Conservation (phyloP, 306 rosid species). For the Quercus parvula region DNA sequence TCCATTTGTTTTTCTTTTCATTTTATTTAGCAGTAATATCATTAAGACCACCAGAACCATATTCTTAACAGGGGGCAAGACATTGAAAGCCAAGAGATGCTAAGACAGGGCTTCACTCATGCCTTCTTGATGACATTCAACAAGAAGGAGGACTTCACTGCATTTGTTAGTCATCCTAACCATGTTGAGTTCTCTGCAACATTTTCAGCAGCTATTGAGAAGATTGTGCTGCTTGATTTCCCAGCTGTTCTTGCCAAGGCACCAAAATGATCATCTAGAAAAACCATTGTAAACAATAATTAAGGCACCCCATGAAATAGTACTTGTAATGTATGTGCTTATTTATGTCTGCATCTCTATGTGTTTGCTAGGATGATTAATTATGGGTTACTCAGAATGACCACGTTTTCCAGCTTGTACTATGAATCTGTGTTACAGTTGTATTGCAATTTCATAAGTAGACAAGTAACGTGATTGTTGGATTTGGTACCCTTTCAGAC, state of each 20-base stretch:
- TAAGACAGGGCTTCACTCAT: conserved; percentile 89
- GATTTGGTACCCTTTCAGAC: neutral
- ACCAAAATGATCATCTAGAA: conserved; percentile 27
- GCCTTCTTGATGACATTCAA: conserved; percentile 78
- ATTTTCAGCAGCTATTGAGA: conserved; percentile 78
- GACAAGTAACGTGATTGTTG: neutral
- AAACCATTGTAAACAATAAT: conserved; percentile 2
- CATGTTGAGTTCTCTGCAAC: conserved; percentile 73
- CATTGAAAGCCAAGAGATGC: conserved; percentile 65
- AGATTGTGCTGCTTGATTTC: conserved; percentile 84
- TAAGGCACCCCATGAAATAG: conserved; percentile 1
- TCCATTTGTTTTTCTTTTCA: neutral
- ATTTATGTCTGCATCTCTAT: neutral
- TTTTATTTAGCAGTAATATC: neutral
- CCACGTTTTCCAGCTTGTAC: neutral
- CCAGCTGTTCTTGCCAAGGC: conserved; percentile 62
- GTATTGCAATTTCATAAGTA: neutral
- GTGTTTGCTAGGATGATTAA: neutral
- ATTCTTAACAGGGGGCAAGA: conserved; percentile 66
- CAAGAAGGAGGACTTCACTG: conserved; percentile 67
- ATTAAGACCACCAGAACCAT: neutral
- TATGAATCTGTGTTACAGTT: neutral
- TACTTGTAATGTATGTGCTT: conserved; percentile 11
- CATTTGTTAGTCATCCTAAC: conserved; percentile 67
- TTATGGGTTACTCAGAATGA: neutral